phyloP scores from a whole-genome alignment of 2,329 filamentous ascomycete genomes.

The Pyrenochaeta sp. region DNA sequence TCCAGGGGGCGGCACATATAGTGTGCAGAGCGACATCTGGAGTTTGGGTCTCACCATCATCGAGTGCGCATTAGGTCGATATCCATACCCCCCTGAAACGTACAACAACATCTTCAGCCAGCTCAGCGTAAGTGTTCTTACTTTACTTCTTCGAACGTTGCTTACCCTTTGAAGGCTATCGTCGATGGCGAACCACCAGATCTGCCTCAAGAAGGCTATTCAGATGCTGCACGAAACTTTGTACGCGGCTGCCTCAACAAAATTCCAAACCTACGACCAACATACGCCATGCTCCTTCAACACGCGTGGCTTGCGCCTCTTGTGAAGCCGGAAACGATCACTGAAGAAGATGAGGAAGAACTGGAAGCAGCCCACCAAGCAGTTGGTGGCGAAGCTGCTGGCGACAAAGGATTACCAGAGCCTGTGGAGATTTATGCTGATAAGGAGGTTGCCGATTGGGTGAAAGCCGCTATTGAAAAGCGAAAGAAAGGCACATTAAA shows the following conservation, averaged over 20 bases:
- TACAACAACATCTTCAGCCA: constrained; percentile 99
- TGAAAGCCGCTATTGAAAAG: constrained; percentile 73
- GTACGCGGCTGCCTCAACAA: constrained; percentile 92
- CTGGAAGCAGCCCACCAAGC: constrained; percentile 52
- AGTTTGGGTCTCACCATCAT: constrained; percentile 93
- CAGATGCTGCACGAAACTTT: constrained; percentile 82
- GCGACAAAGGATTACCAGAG: constrained; percentile 36
- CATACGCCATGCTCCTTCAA: constrained; percentile 86
- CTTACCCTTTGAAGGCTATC: constrained; percentile 73
- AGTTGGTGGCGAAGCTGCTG: constrained; percentile 53
- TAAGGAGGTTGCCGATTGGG: constrained; percentile 87
- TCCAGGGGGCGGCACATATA: constrained; percentile 84
- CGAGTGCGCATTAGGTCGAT: constrained; percentile 92
- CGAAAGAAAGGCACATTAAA: constrained; percentile 66
- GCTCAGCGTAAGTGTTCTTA: constrained; percentile 75
- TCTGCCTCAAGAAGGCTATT: constrained; percentile 81
- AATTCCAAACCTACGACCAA: constrained; percentile 89
- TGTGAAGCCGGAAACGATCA: constrained; percentile 77
- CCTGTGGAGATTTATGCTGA: constrained; percentile 65
- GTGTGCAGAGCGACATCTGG: constrained; percentile 98
- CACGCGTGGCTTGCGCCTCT: constrained; percentile 87
- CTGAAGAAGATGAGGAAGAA: constrained; percentile 73
- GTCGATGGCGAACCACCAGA: constrained; percentile 95
- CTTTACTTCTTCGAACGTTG: background rate
- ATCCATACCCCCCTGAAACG: constrained; percentile 96